Evolutionary conservation across 352 stramenopile species (phyloP).

Genomic region (Discostella stelligera): DNA sequence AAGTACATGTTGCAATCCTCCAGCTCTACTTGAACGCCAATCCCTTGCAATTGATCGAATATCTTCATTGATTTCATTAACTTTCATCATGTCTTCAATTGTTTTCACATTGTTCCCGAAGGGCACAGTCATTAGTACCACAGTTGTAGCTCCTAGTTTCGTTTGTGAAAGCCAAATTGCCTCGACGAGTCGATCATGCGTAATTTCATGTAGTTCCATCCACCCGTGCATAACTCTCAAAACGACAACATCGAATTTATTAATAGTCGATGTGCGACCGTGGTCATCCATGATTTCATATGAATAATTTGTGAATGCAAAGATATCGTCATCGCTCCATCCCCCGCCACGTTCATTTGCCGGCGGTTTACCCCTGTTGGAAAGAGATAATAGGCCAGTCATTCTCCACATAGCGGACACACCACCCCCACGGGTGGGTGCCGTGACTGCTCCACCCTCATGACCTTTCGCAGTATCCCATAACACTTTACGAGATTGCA

Average conservation of each 20-base stretch:
- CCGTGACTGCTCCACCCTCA: slow-evolving; percentile 31
- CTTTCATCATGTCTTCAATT: slow-evolving; percentile 19
- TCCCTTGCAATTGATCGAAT: slow-evolving; percentile 34
- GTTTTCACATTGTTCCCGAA: slow-evolving; percentile 52
- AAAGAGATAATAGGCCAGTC: slow-evolving; percentile 50
- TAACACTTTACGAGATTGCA: slow-evolving; percentile 28
- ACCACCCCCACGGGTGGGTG: slow-evolving; percentile 38
- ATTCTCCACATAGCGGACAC: slow-evolving; percentile 49
- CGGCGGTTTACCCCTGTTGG: slow-evolving; percentile 12
- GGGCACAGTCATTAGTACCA: slow-evolving; percentile 46
- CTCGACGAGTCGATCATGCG: slow-evolving; percentile 41
- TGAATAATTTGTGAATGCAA: slow-evolving; percentile 18
- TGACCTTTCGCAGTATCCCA: slow-evolving; percentile 40
- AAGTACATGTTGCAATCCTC: slow-evolving; percentile 41
- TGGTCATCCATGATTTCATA: neutral
- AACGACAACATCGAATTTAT: slow-evolving; percentile 54
- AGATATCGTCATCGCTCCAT: slow-evolving; percentile 29
- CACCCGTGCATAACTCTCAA: slow-evolving; percentile 55
- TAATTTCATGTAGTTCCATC: slow-evolving; percentile 51
- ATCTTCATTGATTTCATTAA: slow-evolving; percentile 37
- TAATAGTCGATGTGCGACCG: slow-evolving; percentile 4
- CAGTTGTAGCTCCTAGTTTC: slow-evolving; percentile 44
- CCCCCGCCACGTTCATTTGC: slow-evolving; percentile 37
- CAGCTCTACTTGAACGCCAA: slow-evolving; percentile 21
- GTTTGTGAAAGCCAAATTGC: slow-evolving; percentile 35